Percentiles rank a stretch among this genome's conserved stretches.
phyloP scores from a whole-genome alignment of 208 protist genomes.

The Kentomonas sorsogonicus region DNA sequence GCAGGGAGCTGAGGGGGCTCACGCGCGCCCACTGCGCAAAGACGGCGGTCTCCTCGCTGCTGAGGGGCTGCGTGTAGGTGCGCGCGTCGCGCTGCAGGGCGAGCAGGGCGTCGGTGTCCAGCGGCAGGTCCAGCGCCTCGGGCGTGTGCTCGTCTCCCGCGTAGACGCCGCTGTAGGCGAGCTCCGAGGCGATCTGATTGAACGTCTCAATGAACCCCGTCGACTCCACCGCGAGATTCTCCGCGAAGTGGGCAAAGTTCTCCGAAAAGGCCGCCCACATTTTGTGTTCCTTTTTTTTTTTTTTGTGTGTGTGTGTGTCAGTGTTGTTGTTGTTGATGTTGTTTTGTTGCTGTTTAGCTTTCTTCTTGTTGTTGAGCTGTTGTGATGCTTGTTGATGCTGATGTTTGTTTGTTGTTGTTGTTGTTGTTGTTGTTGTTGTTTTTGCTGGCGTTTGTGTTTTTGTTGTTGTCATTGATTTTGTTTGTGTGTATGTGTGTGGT shows the following conservation, averaged over 20 bases:
- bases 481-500: constrained; percentile 4
- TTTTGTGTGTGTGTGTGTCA: constrained; percentile 16
- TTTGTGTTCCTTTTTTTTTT: constrained; percentile 15
- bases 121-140: constrained; percentile 35
- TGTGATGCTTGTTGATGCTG: neutral
- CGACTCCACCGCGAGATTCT: constrained; percentile 55
- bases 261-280: constrained; percentile 65
- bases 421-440: neutral
- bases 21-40: constrained; percentile 43
- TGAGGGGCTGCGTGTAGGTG: constrained; percentile 6
- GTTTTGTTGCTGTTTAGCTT: neutral
- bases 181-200: constrained; percentile 42
- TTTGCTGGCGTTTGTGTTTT: neutral
- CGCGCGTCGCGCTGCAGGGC: neutral
- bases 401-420: neutral
- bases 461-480: neutral
- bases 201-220: constrained; percentile 42
- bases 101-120: constrained; percentile 14
- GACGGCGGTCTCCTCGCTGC: neutral
- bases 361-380: neutral
- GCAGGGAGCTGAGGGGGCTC: constrained; percentile 44
- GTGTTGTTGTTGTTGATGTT: neutral
- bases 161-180: constrained; percentile 37
- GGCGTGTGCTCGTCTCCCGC: constrained; percentile 60
- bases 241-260: constrained; percentile 51